phyloP scores from a whole-genome alignment of 1,284 basidiomycete species.

The Cryptococcus amylolentus region DNA sequence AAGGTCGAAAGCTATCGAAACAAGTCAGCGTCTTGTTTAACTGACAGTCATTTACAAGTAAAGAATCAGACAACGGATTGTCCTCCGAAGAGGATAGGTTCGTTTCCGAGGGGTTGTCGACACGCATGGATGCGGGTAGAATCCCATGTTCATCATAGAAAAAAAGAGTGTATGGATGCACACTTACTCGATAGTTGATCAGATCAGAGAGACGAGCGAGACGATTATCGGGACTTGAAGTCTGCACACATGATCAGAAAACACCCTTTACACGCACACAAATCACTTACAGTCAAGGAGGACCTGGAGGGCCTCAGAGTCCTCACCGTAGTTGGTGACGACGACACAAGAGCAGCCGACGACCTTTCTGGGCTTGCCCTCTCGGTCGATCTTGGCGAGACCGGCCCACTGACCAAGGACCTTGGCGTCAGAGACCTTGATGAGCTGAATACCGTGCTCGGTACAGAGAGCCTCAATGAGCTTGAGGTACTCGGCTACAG shows the following conservation, averaged over 20 bases:
- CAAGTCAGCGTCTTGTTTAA: neutral
- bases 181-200: neutral
- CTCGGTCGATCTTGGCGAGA: constrained; percentile 98
- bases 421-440: constrained; percentile 97
- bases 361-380: constrained; percentile 97
- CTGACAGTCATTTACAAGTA: neutral
- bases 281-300: constrained; percentile 65
- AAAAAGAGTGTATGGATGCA: neutral
- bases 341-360: constrained; percentile 96
- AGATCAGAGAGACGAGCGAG: neutral
- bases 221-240: constrained; percentile 51
- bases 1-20: neutral
- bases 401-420: constrained; percentile 97
- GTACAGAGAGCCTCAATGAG: constrained; percentile 99
- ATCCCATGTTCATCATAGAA: constrained; percentile 49
- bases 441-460: constrained; percentile 98
- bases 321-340: constrained; percentile 95
- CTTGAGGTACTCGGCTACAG: constrained; percentile 91
- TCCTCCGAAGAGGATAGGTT: constrained; percentile 50
- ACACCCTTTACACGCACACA: neutral
- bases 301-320: constrained; percentile 94
- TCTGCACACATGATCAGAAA: constrained; percentile 19
- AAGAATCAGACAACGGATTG: constrained; percentile 46
- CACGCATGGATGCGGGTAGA: constrained; percentile 49
- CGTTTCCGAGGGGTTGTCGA: constrained; percentile 52